These are phyloP conservation scores for Erodium moschatum DNA, from an alignment of 441 rosid genomes.

Conservation along the genomic window DNA sequence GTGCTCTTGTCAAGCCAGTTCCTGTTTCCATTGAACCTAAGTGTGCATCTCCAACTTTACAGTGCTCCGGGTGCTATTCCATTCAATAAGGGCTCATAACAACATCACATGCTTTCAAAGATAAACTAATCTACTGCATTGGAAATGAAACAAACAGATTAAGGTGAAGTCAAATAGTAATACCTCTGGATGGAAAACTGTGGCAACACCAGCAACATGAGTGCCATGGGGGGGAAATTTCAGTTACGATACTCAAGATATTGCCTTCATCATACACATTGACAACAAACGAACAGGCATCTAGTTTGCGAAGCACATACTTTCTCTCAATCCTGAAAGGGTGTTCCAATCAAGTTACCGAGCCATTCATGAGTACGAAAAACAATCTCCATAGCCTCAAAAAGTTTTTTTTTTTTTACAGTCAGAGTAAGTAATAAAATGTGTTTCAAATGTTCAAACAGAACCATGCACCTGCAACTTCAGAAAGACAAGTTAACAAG, in stretches of 20 bases:
- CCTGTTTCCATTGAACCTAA: constrained; percentile 97
- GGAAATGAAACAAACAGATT: constrained; percentile 19
- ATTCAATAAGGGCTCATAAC: constrained; percentile 75
- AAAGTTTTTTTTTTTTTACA: not conserved
- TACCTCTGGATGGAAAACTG: constrained; percentile 92
- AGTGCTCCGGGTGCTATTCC: constrained; percentile 98
- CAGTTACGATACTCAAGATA: constrained; percentile 75
- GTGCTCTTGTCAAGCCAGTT: constrained; percentile 88
- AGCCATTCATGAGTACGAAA: not conserved
- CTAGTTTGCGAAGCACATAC: constrained; percentile 81
- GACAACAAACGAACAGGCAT: constrained; percentile 78
- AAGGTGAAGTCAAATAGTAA: constrained; percentile 16
- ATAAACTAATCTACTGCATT: constrained; percentile 19
- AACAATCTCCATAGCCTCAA: constrained; percentile 3
- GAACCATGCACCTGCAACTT: not conserved
- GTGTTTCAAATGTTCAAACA: constrained; percentile 6
- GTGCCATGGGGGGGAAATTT: constrained; percentile 96
- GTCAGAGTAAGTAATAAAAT: not conserved
- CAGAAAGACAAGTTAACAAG: not conserved
- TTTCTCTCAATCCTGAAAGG: constrained; percentile 74
- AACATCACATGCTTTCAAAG: constrained; percentile 21
- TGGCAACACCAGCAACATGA: constrained; percentile 96
- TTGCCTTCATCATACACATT: constrained; percentile 83
- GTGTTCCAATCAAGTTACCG: constrained; percentile 21
- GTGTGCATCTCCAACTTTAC: constrained; percentile 94